Evolutionary conservation across 257 asterid species (phyloP).

Genomic region (Lycium ferocissimum): DNA sequence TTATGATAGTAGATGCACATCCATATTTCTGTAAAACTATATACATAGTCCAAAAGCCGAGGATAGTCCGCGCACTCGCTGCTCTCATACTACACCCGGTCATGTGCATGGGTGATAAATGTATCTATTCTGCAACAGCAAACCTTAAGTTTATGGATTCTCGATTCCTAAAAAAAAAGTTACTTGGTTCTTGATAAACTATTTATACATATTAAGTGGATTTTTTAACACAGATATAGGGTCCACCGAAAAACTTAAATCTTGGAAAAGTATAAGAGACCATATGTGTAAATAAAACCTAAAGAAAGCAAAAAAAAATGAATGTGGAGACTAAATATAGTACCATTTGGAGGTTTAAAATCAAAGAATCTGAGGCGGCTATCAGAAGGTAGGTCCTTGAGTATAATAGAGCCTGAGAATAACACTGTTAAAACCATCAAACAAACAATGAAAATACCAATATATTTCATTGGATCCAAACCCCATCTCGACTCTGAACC

Average conservation of each 20-base stretch:
- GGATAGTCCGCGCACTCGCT: too few species aligned
- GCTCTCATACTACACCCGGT: neutral
- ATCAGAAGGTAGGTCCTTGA: conserved; percentile 56
- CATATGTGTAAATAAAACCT: neutral
- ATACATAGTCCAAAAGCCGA: too few species aligned
- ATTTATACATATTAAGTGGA: too few species aligned
- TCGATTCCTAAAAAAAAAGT: too few species aligned
- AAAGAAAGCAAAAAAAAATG: neutral
- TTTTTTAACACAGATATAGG: too few species aligned
- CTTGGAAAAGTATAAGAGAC: neutral
- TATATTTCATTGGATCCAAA: conserved; percentile 47
- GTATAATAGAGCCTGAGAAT: conserved; percentile 52
- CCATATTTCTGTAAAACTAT: too few species aligned
- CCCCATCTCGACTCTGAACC: conserved; percentile 43
- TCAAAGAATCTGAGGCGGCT: conserved; percentile 43
- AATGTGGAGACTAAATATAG: neutral
- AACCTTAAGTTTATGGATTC: too few species aligned
- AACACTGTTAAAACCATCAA: conserved; percentile 66
- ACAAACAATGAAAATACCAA: conserved; percentile 45
- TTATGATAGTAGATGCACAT: neutral
- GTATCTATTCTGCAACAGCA: neutral
- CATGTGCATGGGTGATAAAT: neutral
- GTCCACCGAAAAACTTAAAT: neutral
- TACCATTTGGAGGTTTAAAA: conserved; percentile 55
- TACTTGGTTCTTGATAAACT: too few species aligned